phyloP scores from a whole-genome alignment of 805 yeast species.

The Yamadazyma phyllophila region DNA sequence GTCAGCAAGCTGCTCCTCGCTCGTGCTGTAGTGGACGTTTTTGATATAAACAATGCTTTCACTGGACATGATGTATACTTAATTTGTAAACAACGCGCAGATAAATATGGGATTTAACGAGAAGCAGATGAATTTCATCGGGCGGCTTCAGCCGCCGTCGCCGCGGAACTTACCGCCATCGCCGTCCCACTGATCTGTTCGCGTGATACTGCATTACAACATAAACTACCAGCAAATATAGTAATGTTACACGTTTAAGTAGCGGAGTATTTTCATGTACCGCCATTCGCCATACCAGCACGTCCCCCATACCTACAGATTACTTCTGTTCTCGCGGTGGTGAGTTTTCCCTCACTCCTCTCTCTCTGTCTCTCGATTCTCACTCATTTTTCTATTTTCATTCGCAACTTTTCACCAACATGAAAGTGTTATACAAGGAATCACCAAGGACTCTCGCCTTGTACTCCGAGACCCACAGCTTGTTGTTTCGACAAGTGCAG shows the following conservation, averaged over 20 bases:
- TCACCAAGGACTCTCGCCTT: conserved; percentile 31
- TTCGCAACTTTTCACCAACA: conserved; percentile 10
- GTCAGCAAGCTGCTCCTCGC: conserved; percentile 51
- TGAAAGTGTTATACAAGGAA: conserved; percentile 33
- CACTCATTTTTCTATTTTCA: not conserved
- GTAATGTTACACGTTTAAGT: too few species aligned
- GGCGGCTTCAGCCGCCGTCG: too few species aligned
- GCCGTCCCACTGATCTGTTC: too few species aligned
- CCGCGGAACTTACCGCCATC: too few species aligned
- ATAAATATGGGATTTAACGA: not conserved
- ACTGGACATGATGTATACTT: conserved; percentile 7
- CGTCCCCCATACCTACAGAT: too few species aligned
- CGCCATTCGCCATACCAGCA: too few species aligned
- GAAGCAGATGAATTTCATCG: too few species aligned
- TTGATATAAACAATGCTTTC: conserved; percentile 42
- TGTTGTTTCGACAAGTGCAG: conserved; percentile 24
- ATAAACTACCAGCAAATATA: too few species aligned
- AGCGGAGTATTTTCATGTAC: too few species aligned
- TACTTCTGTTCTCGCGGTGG: too few species aligned
- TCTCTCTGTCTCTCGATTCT: not conserved
- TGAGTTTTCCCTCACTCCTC: too few species aligned
- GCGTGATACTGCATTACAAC: too few species aligned
- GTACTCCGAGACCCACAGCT: conserved; percentile 28
- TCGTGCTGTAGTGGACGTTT: conserved; percentile 51
- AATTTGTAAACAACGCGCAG: not conserved